Base-by-base conservation (phyloP, 352 stramenopile species). In the Pythium dissimile region DNA sequence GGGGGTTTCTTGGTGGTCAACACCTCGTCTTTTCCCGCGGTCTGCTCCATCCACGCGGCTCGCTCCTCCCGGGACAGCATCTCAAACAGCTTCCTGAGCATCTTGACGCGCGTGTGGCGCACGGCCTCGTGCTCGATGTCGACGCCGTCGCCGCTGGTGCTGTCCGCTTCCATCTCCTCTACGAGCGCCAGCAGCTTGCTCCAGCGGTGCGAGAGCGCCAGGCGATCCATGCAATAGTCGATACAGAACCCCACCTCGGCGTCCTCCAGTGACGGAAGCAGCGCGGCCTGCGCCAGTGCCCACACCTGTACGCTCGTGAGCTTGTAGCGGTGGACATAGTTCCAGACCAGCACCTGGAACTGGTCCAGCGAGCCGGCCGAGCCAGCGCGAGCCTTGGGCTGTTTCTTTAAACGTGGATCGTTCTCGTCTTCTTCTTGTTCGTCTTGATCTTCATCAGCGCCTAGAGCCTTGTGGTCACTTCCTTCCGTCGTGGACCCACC, bases 271-370 rank as follows among this genome's bases (percentile, higher is more conserved):
- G 61, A 75, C 5, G 71, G 75, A 1, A 89, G 28, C 37, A 89
- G 66, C 13, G 68, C 72, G 10, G 69, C 60, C 8, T 71, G 54
- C 20, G 84, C 35, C 5, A 89, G 48, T 23, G 76, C 41, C 15
- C 79, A 61, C 16, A 89, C 37, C 42, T 89, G 71, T 0, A 64
- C 38, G 31, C 79, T 86, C 2, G 77, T 66, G 3, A 82, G 47
- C 7, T 66, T 69, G 32, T 89, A 68, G 26, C 75, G 71, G 26
- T 73, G 77, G 4, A 87, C 34, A 18, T 82, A 87, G 41, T 80
- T 89, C 66, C 75, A 69, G 47, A 86, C 66, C 31, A 86, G 71
- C 30, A 84, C 59, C 60, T 87, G 72, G 42, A 89, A 84, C 21
- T 70, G 62, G 23, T 89, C 79, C 43, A 81, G 8, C 11, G 46